These are phyloP conservation scores for Nitzschia sp. DNA, from an alignment of 108 stramenopile genomes.

Conservation along the genomic window DNA sequence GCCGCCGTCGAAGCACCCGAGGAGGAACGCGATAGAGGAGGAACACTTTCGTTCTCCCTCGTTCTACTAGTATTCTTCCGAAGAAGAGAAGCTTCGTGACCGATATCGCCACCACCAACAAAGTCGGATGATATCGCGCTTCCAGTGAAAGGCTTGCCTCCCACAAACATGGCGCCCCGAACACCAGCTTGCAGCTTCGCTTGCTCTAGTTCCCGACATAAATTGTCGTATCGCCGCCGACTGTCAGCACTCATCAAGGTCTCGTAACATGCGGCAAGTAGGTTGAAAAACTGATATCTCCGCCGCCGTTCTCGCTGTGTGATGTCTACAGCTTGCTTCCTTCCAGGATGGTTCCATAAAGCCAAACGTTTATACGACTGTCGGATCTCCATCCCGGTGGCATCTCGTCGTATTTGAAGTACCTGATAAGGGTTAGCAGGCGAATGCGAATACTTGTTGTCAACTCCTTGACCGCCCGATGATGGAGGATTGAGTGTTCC, in stretches of 20 bases:
- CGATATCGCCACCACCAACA: no score
- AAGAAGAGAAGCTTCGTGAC: no score
- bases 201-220: slow-evolving; percentile 28
- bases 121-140: no score
- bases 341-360: slow-evolving; percentile 46
- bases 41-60: background rate
- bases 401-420: slow-evolving; percentile 49
- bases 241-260: slow-evolving; percentile 44
- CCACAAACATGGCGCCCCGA: slow-evolving; percentile 28
- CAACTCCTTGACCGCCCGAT: no score
- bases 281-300: slow-evolving; percentile 33
- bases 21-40: background rate
- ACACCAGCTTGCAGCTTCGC: slow-evolving; percentile 9
- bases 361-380: slow-evolving; percentile 48
- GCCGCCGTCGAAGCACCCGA: background rate
- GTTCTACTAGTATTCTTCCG: background rate
- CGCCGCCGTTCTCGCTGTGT: slow-evolving; percentile 7
- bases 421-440: slow-evolving; percentile 52
- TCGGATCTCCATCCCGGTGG: slow-evolving; percentile 42
- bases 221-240: slow-evolving; percentile 32
- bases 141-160: slow-evolving; percentile 9
- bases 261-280: slow-evolving; percentile 50
- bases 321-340: slow-evolving; percentile 2
- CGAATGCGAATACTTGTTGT: background rate
- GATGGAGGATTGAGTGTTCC: background rate